Evolutionary conservation across 2,329 filamentous ascomycete genomes (phyloP), one percentile per base, ranked within the genome.

Genomic region (Hortaea werneckii): DNA sequence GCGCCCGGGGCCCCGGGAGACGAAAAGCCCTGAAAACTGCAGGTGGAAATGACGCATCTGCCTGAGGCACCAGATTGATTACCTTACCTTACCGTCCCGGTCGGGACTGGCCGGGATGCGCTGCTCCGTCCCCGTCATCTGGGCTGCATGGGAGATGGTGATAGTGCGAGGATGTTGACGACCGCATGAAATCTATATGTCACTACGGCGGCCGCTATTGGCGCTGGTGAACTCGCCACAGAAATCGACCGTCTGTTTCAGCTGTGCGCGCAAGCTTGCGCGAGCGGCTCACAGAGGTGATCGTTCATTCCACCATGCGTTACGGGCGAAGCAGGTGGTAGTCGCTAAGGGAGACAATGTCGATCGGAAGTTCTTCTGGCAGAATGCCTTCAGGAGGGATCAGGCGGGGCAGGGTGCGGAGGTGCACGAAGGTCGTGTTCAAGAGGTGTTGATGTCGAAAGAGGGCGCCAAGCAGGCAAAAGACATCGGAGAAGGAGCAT

Each of bases 281-380:
- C 53, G 51, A 42, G 43, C 50, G 12, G 48, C 50, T 32, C 49
- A 42, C 32, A 32, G 49, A 29, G 37, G 41, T 29, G 45, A 43
- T 12, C 53, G 54, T 42, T 34, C 48, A 20, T 53, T 57, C 43
- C 47, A 54, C 26, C 48, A 43, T 32, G 46, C 49, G 9, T 35
- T 54, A 13, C 40, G 52, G 34, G 43, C 48, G n/a, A 49, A 49
- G 39, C 56, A 59, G 39, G 47, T 54, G 3, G 56, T 55, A 6
- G 49, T 44, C 5, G 46, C 55, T 28, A 53, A 47, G 43, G 51
- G 52, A 38, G 53, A 60, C 39, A 51, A 56, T 29, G 48, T 64
- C 10, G 58, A 61, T 37, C 54, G 52, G 44, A 57, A 46, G 30
- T 65, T 64, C 47, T 64, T 65, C 52, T 61, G 59, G 57, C 59